Percentiles rank a stretch among this genome's conserved stretches.
Conservation (phyloP, 2,329 filamentous ascomycete species). For the Fusarium succisae region DNA sequence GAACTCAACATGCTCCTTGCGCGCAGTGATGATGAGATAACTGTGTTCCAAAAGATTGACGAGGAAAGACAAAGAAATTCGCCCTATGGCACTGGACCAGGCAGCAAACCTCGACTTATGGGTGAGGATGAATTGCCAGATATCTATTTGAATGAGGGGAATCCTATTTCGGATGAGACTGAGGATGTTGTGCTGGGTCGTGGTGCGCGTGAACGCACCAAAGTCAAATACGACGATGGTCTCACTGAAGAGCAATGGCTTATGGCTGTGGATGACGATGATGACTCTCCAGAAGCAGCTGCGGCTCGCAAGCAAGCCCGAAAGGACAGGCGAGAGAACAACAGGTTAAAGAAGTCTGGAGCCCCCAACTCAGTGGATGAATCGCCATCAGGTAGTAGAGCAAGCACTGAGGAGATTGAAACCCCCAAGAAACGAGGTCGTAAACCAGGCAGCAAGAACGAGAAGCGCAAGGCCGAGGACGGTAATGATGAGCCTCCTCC, state of each 20-base stretch:
- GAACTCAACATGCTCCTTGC: slow-evolving; percentile 96
- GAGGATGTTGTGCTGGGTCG: slow-evolving; percentile 81
- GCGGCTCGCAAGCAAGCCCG: slow-evolving; percentile 89
- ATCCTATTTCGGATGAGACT: slow-evolving; percentile 79
- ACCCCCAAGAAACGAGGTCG: slow-evolving; percentile 85
- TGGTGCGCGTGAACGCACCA: slow-evolving; percentile 92
- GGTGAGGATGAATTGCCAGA: slow-evolving; percentile 89
- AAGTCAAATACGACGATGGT: slow-evolving; percentile 95
- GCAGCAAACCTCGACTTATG: slow-evolving; percentile 82
- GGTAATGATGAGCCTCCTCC: slow-evolving; percentile 80
- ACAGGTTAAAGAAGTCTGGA: slow-evolving; percentile 71
- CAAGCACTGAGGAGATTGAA: slow-evolving; percentile 82
- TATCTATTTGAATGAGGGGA: slow-evolving; percentile 90
- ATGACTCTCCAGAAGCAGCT: slow-evolving; percentile 92
- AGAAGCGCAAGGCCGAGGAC: slow-evolving; percentile 90
- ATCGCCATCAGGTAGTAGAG: slow-evolving; percentile 81
- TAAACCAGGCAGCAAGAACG: slow-evolving; percentile 75
- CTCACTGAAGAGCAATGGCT: slow-evolving; percentile 99
- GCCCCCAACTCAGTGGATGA: slow-evolving; percentile 59
- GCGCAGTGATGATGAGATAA: slow-evolving; percentile 82
- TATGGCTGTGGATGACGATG: slow-evolving; percentile 95
- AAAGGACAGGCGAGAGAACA: slow-evolving; percentile 80
- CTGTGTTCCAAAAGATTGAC: slow-evolving; percentile 84
- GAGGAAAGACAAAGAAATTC: slow-evolving; percentile 73
- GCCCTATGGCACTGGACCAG: slow-evolving; percentile 74